Evolutionary conservation across 148 eudicot species (phyloP).

Genomic region (Bassia scoparia): DNA sequence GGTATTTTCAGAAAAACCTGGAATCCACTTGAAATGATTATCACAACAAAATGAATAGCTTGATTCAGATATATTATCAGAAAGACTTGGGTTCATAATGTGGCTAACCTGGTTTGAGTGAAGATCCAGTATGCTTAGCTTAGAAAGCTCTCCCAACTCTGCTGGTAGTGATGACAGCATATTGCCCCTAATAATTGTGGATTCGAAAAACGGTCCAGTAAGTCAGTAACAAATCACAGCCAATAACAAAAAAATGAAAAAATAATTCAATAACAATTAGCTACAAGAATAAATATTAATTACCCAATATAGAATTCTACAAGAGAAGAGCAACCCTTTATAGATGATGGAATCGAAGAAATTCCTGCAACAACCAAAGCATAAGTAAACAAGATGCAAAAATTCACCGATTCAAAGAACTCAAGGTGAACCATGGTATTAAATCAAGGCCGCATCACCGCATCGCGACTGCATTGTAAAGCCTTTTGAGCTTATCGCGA

Average conservation of each 20-base stretch:
- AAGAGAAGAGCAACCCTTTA: slow-evolving; percentile 76
- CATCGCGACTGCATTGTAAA: too few species aligned
- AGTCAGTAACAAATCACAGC: slow-evolving; percentile 2
- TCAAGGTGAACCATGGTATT: too few species aligned
- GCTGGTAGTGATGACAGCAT: slow-evolving; percentile 58
- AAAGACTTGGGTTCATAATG: background rate
- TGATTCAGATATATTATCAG: background rate
- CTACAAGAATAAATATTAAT: slow-evolving; percentile 13
- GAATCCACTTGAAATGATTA: background rate
- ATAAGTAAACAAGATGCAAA: background rate
- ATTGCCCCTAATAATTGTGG: slow-evolving; percentile 52
- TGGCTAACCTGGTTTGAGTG: slow-evolving; percentile 77
- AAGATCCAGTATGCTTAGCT: slow-evolving; percentile 83
- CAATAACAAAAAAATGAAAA: slow-evolving; percentile 8
- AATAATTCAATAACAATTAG: background rate
- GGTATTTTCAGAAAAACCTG: background rate
- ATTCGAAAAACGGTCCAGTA: background rate
- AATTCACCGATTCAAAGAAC: background rate
- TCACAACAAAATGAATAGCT: background rate
- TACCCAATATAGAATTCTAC: slow-evolving; percentile 89
- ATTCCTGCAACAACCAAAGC: slow-evolving; percentile 62
- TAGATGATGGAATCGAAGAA: slow-evolving; percentile 78
- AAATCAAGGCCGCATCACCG: too few species aligned
- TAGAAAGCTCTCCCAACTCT: slow-evolving; percentile 68
- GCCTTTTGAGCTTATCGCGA: too few species aligned